phyloP scores from a whole-genome alignment of 495 filamentous ascomycete species.

The Neurospora terricola region DNA sequence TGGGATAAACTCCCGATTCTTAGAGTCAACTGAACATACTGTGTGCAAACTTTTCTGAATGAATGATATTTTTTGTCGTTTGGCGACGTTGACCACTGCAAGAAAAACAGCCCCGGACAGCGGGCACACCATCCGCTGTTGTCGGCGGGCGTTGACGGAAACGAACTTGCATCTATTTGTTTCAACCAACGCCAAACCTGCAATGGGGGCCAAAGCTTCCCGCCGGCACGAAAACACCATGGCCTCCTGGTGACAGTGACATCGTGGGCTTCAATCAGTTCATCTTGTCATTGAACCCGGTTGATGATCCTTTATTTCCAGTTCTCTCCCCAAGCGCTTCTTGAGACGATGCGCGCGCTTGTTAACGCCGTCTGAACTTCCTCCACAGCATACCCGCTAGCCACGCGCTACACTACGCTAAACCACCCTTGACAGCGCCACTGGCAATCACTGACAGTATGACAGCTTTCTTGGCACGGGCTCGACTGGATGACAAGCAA shows the following conservation, averaged over 20 bases:
- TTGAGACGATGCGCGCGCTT: not conserved
- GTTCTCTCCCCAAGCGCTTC: not conserved
- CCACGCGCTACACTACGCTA: not conserved
- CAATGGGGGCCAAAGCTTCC: not conserved
- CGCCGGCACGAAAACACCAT: not conserved
- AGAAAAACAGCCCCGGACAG: not conserved
- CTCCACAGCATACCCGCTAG: not conserved
- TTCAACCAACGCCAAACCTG: not conserved
- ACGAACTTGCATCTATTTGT: not conserved
- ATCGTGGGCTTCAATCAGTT: not conserved
- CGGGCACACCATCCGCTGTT: not conserved
- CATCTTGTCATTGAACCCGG: not conserved
- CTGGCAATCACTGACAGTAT: not conserved
- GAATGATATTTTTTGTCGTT: not conserved
- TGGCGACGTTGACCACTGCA: not conserved
- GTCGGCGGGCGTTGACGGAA: not conserved
- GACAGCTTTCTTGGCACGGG: not conserved
- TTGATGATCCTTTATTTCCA: not conserved
- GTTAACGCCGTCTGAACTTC: not conserved
- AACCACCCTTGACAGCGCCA: not conserved
- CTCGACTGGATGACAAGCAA: not conserved
- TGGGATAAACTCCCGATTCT: not conserved
- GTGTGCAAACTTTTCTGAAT: not conserved
- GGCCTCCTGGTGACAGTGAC: not conserved
- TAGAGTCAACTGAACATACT: not conserved